Evolutionary conservation across 179 eudicot genomes (phyloP), one percentile per base, ranked within the genome.

Genomic region (Sideroxylon spinosum): DNA sequence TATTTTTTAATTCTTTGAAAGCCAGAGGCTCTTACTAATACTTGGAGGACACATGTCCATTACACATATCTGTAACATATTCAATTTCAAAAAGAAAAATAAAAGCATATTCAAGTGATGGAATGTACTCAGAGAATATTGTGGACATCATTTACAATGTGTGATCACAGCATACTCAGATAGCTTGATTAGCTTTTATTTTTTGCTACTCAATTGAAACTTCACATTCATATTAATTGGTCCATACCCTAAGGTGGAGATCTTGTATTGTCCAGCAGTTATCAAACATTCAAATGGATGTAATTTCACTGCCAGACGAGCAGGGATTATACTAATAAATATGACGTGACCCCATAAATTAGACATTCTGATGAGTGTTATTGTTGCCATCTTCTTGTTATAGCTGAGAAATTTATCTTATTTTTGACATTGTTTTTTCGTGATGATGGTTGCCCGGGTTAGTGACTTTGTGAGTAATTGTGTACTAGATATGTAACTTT

Each of bases 231-330:
- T 71, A 14, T 57, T 25, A 70, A 70, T 70, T 70, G 57, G 57
- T 49, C 74, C 74, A 71, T 48, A 50, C 28, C 32, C 74, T n/a
- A 19, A 13, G 74, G 32, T 71, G 37, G 37, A 71, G 59, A 7
- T 48, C 50, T 6, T 50, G n/a, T 49, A 25, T 13, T 50, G 13
- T 32, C 26, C 9, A 10, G 53, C 53, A 19, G n/a, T 49, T 50
- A 68, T 68, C 26, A 71, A 26, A 23, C 29, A 23, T 49, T 49
- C 14, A 1, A 70, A 6, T 71, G 60, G 22, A 71, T 7, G 19
- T 23, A 48, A 12, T 26, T 71, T n/a, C 22, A 17, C 59, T 49
- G 37, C 2, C 28, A 25, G 32, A 32, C 49, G 12, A 17, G 74
- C 59, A 70, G 74, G 49, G 44, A 37, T 32, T 32, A 32, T 32